These are phyloP conservation scores for Basidiobolus heterosporus DNA, from an alignment of 371 early-diverging fungal species.

Conservation along the genomic window DNA sequence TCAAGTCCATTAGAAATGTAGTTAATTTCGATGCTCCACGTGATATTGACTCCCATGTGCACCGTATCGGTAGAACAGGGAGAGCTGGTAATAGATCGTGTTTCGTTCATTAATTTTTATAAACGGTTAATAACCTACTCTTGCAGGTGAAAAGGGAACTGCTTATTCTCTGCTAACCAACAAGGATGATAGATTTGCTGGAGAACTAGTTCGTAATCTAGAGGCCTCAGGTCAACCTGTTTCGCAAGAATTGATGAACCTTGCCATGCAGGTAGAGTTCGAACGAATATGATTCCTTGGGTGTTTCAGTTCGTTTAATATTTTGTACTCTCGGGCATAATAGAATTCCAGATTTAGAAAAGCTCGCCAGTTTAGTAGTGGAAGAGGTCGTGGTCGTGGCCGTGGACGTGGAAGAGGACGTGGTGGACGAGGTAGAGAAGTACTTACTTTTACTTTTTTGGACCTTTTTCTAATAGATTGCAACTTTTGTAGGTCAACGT, in stretches of 20 bases:
- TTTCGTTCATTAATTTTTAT: not conserved
- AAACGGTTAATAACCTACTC: slow-evolving; percentile 27
- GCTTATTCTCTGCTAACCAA: slow-evolving; percentile 50
- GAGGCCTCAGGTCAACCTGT: slow-evolving; percentile 47
- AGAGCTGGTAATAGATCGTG: slow-evolving; percentile 93
- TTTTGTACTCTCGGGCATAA: not conserved
- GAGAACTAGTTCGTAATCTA: slow-evolving; percentile 53
- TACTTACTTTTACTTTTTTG: too few species aligned
- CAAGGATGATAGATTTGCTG: slow-evolving; percentile 64
- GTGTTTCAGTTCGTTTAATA: not conserved
- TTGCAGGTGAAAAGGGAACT: slow-evolving; percentile 55
- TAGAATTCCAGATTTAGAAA: slow-evolving; percentile 45
- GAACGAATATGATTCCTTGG: too few species aligned
- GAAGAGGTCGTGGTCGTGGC: slow-evolving; percentile 22
- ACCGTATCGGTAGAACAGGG: slow-evolving; percentile 96
- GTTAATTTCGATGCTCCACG: slow-evolving; percentile 92
- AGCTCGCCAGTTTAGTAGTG: slow-evolving; percentile 18
- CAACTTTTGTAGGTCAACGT: too few species aligned
- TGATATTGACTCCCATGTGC: slow-evolving; percentile 83
- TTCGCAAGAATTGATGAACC: slow-evolving; percentile 34
- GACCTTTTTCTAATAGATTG: too few species aligned
- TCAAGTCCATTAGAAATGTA: slow-evolving; percentile 86
- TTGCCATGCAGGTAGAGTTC: slow-evolving; percentile 53
- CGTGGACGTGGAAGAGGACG: slow-evolving; percentile 24
- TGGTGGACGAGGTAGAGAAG: slow-evolving; percentile 13